Percentiles rank a stretch among this genome's conserved stretches.
phyloP scores from a whole-genome alignment of 1,284 basidiomycete species.

The Neolentinus lepideus region DNA sequence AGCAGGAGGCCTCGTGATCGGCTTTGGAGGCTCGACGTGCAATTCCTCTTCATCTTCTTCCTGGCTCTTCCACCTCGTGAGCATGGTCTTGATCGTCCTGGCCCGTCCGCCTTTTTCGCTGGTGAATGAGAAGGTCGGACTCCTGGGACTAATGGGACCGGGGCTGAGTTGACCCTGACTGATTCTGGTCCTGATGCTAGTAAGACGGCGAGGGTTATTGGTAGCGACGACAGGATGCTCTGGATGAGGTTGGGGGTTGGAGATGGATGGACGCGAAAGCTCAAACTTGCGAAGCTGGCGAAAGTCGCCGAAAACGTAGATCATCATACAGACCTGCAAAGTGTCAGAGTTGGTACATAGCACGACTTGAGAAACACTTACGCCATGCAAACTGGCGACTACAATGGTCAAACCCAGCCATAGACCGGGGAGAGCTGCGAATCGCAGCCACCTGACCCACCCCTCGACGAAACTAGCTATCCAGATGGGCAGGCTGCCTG shows the following conservation, averaged over 20 bases:
- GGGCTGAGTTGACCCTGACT: neutral
- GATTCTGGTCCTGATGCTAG: neutral
- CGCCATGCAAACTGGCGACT: constrained; percentile 58
- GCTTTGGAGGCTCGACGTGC: neutral
- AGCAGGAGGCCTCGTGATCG: neutral
- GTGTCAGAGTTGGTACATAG: constrained; percentile 2
- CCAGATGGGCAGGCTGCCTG: constrained; percentile 36
- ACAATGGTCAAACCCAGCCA: constrained; percentile 64
- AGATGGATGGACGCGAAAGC: constrained; percentile 55
- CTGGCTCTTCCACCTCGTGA: neutral
- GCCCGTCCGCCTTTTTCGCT: neutral
- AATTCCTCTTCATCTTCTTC: neutral
- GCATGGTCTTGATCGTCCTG: neutral
- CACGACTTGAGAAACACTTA: constrained; percentile 14
- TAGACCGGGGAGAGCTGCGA: constrained; percentile 57
- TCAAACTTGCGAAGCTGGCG: constrained; percentile 74
- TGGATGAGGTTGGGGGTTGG: constrained; percentile 32
- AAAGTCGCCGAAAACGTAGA: constrained; percentile 77
- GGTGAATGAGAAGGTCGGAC: neutral
- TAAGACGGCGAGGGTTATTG: neutral
- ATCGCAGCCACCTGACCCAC: constrained; percentile 44
- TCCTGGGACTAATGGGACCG: neutral
- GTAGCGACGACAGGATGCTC: constrained; percentile 9
- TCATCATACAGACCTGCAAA: constrained; percentile 43
- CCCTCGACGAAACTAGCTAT: constrained; percentile 35